Evolutionary conservation across 208 protist genomes (phyloP).

Genomic region (Acanthamoeba castellanii): DNA sequence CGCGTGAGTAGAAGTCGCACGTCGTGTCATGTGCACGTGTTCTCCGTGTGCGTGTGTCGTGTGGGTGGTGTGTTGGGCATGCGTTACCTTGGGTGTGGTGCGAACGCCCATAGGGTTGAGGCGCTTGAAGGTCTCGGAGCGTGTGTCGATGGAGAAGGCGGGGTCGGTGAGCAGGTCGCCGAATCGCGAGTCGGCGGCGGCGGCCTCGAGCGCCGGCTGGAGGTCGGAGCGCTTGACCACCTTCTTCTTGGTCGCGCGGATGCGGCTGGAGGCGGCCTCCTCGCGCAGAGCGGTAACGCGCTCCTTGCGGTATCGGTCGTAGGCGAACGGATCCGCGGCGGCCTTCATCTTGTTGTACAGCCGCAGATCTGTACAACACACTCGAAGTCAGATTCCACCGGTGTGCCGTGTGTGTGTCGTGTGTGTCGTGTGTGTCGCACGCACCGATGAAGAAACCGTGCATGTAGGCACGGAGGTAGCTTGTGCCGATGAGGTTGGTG

Average conservation of each 20-base stretch:
- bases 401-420: no score
- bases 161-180: constrained; percentile 80
- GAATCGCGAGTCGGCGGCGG: constrained; percentile 86
- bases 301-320: constrained; percentile 89
- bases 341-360: constrained; percentile 87
- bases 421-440: no score
- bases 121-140: constrained; percentile 64
- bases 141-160: constrained; percentile 84
- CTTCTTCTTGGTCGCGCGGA: constrained; percentile 73
- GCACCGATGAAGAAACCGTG: constrained; percentile 98
- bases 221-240: background rate
- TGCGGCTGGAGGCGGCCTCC: constrained; percentile 79
- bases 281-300: constrained; percentile 83
- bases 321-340: constrained; percentile 93
- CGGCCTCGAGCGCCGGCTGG: constrained; percentile 13
- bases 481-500: constrained; percentile 94
- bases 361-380: constrained; percentile 37
- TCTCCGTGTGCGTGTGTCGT: background rate
- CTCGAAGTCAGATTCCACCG: constrained; percentile 76
- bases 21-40: background rate
- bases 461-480: constrained; percentile 96
- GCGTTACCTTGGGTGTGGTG: background rate
- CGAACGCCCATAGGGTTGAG: constrained; percentile 60
- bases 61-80: background rate
- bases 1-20: background rate